A percentile compares a stretch with the other conserved stretches of the same genome.
phyloP scores from a whole-genome alignment of 2,329 filamentous ascomycete genomes.

The Nothophoma quercina region DNA sequence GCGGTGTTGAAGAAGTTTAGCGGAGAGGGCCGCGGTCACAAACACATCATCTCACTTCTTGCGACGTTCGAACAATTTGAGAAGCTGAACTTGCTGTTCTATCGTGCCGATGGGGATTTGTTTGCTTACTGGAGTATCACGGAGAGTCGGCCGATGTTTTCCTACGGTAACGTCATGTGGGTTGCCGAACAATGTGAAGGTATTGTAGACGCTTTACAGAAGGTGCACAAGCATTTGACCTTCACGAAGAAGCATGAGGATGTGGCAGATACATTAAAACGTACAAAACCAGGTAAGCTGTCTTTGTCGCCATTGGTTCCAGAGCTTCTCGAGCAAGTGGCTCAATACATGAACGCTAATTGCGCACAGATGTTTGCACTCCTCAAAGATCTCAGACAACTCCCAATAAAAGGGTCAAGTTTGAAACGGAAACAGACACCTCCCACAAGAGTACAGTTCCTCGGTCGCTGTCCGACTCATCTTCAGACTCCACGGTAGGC shows the following conservation, averaged over 20 bases:
- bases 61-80: slow-evolving; percentile 28
- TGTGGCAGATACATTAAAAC: no score
- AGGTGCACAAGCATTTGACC: slow-evolving; percentile 5
- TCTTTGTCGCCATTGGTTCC: no score
- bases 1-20: slow-evolving; percentile 23
- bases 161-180: slow-evolving; percentile 2
- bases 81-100: slow-evolving; percentile 27
- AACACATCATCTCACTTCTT: slow-evolving; percentile 24
- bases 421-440: no score
- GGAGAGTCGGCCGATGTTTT: not conserved
- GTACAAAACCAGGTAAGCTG: no score
- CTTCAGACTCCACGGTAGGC: no score
- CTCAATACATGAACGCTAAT: no score
- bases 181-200: slow-evolving; percentile 25
- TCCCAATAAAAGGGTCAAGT: no score
- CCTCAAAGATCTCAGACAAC: no score
- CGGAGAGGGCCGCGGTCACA: slow-evolving; percentile 14
- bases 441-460: no score
- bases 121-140: slow-evolving; percentile 20
- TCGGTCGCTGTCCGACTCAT: no score
- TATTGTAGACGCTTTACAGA: slow-evolving; percentile 19
- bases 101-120: slow-evolving; percentile 26
- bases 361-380: no score
- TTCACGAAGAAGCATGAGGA: not conserved
- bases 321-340: no score